Percentiles rank a stretch among this genome's conserved stretches.
These are phyloP conservation scores for Globisporangium splendens DNA, from an alignment of 352 stramenopile genomes.

Conservation along the genomic window DNA sequence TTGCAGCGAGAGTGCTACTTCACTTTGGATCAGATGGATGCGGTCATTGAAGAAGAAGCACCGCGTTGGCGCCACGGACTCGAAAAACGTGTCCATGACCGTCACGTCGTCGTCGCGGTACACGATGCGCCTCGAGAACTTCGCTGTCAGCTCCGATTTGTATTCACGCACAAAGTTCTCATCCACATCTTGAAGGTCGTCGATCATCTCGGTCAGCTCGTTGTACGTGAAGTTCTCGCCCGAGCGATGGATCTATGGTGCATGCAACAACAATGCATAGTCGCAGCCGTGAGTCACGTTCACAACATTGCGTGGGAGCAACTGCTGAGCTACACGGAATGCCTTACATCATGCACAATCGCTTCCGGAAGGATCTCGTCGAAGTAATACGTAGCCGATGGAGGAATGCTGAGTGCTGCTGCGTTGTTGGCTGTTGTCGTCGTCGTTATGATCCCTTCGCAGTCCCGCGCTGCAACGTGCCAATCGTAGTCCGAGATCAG, in stretches of 20 bases:
- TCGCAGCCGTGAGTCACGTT: too few relatives aligned
- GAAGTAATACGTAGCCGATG: constrained; percentile 21
- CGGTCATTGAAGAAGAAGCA: constrained; percentile 77
- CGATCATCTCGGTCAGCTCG: constrained; percentile 54
- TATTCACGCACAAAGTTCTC: constrained; percentile 48
- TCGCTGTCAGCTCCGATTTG: constrained; percentile 49
- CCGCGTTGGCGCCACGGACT: constrained; percentile 29
- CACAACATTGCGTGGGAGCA: too few relatives aligned
- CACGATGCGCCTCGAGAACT: constrained; percentile 52
- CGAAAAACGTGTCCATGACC: constrained; percentile 59
- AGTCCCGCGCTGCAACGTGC: constrained; percentile 51
- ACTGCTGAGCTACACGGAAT: too few relatives aligned
- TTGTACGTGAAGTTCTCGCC: constrained; percentile 75
- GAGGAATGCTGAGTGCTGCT: background rate
- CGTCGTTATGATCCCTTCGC: constrained; percentile 48
- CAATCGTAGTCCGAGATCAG: constrained; percentile 80
- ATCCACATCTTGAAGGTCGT: constrained; percentile 58
- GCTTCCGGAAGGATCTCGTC: constrained; percentile 54
- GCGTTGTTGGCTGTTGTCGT: too few relatives aligned
- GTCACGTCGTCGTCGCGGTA: constrained; percentile 48
- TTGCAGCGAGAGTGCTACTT: constrained; percentile 35
- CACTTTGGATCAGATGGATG: constrained; percentile 68
- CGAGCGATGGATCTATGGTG: constrained; percentile 58
- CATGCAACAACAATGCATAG: background rate
- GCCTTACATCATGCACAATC: constrained; percentile 64